Percentiles rank a stretch among this genome's conserved stretches.
phyloP scores from a whole-genome alignment of 2,329 filamentous ascomycete species.

The Conoideocrella luteorostrata region DNA sequence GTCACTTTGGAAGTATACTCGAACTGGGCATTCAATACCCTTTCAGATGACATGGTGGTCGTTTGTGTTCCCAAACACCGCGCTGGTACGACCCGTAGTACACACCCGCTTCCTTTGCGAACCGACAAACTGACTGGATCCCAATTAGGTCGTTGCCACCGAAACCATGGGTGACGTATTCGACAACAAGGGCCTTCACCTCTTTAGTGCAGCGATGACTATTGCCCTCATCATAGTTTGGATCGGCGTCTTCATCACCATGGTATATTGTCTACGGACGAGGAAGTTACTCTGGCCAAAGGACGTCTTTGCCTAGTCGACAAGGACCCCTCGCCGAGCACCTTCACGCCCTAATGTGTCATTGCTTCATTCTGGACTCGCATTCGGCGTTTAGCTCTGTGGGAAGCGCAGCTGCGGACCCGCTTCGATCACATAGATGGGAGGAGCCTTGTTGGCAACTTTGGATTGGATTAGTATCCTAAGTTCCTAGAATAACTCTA shows the following conservation, averaged over 20 bases:
- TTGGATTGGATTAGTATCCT: too few relatives aligned
- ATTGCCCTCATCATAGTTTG: slow-evolving; percentile 61
- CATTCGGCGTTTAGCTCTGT: slow-evolving; percentile 7
- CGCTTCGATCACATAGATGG: too few relatives aligned
- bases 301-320: slow-evolving; percentile 28
- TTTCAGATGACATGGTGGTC: slow-evolving; percentile 86
- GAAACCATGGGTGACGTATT: slow-evolving; percentile 62
- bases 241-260: slow-evolving; percentile 60
- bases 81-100: slow-evolving; percentile 39
- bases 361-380: slow-evolving; percentile 4
- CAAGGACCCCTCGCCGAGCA: slow-evolving; percentile 1
- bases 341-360: slow-evolving; percentile 3
- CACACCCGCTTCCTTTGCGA: background rate
- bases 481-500: too few relatives aligned
- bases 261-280: slow-evolving; percentile 60
- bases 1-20: slow-evolving; percentile 63
- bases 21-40: slow-evolving; percentile 51
- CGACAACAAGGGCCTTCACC: slow-evolving; percentile 50
- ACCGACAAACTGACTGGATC: background rate
- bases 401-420: background rate
- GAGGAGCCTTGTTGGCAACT: too few relatives aligned
- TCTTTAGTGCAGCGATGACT: slow-evolving; percentile 63
- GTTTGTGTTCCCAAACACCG: slow-evolving; percentile 77
- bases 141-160: slow-evolving; percentile 55
- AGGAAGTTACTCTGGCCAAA: slow-evolving; percentile 73